Conservation (phyloP, 352 stramenopile species). For the Vaucheria bursata region DNA sequence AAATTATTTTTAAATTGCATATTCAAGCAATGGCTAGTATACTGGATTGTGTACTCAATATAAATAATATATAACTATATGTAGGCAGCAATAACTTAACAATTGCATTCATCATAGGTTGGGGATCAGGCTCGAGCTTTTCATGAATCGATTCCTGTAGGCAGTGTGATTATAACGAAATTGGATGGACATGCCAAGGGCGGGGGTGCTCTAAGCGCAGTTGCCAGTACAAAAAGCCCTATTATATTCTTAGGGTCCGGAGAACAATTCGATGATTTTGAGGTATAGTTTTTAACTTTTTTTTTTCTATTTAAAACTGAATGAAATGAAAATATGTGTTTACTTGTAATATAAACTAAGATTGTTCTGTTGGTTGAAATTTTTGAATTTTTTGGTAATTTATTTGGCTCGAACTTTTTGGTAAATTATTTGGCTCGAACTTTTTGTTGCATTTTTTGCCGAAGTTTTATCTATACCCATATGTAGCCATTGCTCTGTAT, state of each 20-base stretch:
- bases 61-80: too few species aligned
- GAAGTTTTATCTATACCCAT: too few species aligned
- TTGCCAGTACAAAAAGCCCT: conserved; percentile 89
- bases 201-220: conserved; percentile 89
- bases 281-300: conserved; percentile 80
- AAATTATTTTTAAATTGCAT: too few species aligned
- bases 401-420: too few species aligned
- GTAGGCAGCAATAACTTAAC: too few species aligned
- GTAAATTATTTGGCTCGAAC: too few species aligned
- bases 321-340: conserved; percentile 84
- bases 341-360: conserved; percentile 28
- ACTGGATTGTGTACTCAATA: too few species aligned
- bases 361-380: neutral
- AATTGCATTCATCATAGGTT: too few species aligned
- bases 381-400: neutral
- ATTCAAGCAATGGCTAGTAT: too few species aligned
- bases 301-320: conserved; percentile 94
- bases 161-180: conserved; percentile 98
- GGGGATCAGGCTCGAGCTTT: conserved; percentile 37
- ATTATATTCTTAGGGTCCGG: conserved; percentile 95
- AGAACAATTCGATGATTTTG: conserved; percentile 53
- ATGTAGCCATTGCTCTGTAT: too few species aligned
- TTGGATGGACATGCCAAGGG: conserved; percentile 97
- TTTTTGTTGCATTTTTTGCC: too few species aligned
- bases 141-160: conserved; percentile 78